Evolutionary conservation across 495 filamentous ascomycete species (phyloP).

Genomic region (Penicillium antarcticum): DNA sequence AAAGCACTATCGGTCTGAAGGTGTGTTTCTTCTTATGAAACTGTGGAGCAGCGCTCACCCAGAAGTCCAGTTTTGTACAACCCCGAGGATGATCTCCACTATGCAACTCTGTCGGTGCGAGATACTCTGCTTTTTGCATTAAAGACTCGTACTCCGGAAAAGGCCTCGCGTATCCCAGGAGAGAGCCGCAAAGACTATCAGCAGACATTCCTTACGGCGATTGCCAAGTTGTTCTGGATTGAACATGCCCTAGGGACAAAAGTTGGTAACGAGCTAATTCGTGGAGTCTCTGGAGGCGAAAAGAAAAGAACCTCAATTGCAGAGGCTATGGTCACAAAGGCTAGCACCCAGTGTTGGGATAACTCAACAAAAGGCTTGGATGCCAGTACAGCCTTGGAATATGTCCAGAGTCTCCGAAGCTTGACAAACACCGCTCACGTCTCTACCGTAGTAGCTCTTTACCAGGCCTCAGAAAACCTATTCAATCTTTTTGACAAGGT

Average conservation of each 20-base stretch:
- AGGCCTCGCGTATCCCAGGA: conserved; percentile 54
- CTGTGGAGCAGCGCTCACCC: neutral
- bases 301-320: conserved; percentile 70
- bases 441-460: conserved; percentile 62
- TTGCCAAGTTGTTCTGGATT: conserved; percentile 77
- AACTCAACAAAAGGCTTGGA: conserved; percentile 68
- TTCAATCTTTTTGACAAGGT: conserved; percentile 73
- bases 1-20: conserved; percentile 63
- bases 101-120: conserved; percentile 67
- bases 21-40: conserved; percentile 7
- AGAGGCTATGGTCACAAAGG: conserved; percentile 65
- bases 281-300: conserved; percentile 70
- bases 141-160: conserved; percentile 63
- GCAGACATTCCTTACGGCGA: conserved; percentile 61
- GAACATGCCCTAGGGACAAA: conserved; percentile 65
- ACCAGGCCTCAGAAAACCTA: conserved; percentile 68
- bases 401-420: conserved; percentile 59
- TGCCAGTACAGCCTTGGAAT: conserved; percentile 63
- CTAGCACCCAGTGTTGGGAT: conserved; percentile 65
- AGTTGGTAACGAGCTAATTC: conserved; percentile 63
- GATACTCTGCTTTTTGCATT: conserved; percentile 70
- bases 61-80: conserved; percentile 52
- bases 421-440: conserved; percentile 61
- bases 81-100: conserved; percentile 74
- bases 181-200: conserved; percentile 62